Percentiles rank a stretch among this genome's conserved stretches.
phyloP scores from a whole-genome alignment of 306 rosid species.

The Malus fusca region DNA sequence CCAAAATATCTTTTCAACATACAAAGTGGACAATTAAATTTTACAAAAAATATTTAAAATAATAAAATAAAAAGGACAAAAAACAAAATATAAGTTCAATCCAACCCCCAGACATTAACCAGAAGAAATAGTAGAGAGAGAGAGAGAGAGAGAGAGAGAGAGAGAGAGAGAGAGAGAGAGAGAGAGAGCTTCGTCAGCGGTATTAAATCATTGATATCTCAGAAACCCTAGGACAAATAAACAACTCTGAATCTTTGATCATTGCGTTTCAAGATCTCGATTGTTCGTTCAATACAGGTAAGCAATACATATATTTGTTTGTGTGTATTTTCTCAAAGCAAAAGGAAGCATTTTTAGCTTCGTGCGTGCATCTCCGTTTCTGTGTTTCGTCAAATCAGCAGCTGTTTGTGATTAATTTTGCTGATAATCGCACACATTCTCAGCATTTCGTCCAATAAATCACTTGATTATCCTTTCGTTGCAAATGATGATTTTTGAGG shows the following conservation, averaged over 20 bases:
- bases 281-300: constrained; percentile 46
- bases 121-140: constrained; percentile 28
- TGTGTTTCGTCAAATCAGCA: constrained; percentile 12
- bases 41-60: neutral
- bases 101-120: constrained; percentile 38
- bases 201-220: constrained; percentile 6
- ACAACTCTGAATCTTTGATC: constrained; percentile 25
- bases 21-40: neutral
- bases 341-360: neutral
- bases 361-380: constrained; percentile 22
- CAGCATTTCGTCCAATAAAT: constrained; percentile 8
- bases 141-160: constrained; percentile 15
- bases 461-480: neutral
- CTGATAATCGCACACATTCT: constrained; percentile 16
- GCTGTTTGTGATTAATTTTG: constrained; percentile 9
- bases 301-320: neutral
- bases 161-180: constrained; percentile 17
- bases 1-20: neutral
- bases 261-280: constrained; percentile 63
- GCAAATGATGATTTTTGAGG: neutral
- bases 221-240: constrained; percentile 46
- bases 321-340: neutral
- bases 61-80: neutral
- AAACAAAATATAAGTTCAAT: neutral
- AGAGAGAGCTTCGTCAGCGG: constrained; percentile 1